Evolutionary conservation across 768 basidiomycete species (phyloP).

Genomic region (Lactarius hengduanensis): DNA sequence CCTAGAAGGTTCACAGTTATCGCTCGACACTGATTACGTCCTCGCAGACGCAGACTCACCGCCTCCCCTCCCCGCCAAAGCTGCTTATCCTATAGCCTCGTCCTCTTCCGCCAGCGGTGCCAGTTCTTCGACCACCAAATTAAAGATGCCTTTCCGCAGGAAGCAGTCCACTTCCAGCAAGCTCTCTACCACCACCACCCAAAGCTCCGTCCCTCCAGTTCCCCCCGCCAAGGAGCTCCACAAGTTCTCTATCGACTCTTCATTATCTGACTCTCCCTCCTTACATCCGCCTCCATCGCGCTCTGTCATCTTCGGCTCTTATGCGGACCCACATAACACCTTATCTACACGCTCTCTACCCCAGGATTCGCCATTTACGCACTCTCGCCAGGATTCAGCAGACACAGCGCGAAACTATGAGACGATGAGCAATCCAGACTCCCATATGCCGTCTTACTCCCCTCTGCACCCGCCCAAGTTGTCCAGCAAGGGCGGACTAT

Average conservation of each 20-base stretch:
- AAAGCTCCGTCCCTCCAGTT: constrained; percentile 36
- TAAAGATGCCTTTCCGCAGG: constrained; percentile 47
- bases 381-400: constrained; percentile 3
- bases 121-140: constrained; percentile 43
- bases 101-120: constrained; percentile 22
- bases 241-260: constrained; percentile 37
- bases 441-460: constrained; percentile 15
- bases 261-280: constrained; percentile 45
- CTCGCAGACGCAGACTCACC: constrained; percentile 24
- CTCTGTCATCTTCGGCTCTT: constrained; percentile 61
- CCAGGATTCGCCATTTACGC: constrained; percentile 28
- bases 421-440: constrained; percentile 27
- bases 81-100: constrained; percentile 16
- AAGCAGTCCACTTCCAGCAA: constrained; percentile 30
- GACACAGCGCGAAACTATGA: constrained; percentile 28
- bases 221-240: constrained; percentile 5
- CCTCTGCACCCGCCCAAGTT: constrained; percentile 26
- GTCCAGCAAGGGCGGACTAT: constrained; percentile 40
- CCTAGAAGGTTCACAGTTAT: constrained; percentile 18
- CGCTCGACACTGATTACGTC: constrained; percentile 28
- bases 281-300: constrained; percentile 60
- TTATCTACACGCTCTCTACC: constrained; percentile 69
- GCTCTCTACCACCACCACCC: constrained; percentile 33
- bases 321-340: constrained; percentile 50
- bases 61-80: constrained; percentile 12